phyloP scores from a whole-genome alignment of 805 yeast genomes.

The Monosporozyma yasuniensis region DNA sequence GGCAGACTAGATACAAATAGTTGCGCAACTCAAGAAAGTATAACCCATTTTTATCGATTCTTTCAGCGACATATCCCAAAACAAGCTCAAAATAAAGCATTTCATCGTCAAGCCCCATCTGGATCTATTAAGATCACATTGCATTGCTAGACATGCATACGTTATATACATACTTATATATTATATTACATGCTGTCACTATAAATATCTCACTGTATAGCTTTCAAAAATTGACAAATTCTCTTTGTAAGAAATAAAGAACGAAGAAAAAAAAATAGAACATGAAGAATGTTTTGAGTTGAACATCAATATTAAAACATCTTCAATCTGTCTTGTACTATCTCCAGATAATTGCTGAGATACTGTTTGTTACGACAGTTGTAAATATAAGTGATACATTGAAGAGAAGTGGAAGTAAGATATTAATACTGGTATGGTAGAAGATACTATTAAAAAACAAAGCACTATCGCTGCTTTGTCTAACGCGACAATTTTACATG shows the following conservation, averaged over 20 bases:
- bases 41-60: neutral
- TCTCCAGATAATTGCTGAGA: neutral
- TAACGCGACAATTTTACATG: conserved; percentile 15
- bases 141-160: too few species aligned
- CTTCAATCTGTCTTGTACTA: neutral
- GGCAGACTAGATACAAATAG: conserved; percentile 22
- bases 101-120: too few species aligned
- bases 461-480: conserved; percentile 9
- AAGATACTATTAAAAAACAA: neutral
- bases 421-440: conserved; percentile 2
- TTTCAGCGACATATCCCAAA: too few species aligned
- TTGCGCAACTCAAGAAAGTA: neutral
- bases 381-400: neutral
- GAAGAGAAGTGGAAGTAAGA: neutral
- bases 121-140: too few species aligned
- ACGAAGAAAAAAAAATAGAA: neutral
- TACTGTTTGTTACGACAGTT: neutral
- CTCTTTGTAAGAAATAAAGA: neutral
- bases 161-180: too few species aligned
- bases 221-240: neutral
- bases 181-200: too few species aligned
- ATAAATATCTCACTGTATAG: neutral
- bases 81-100: too few species aligned
- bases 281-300: neutral
- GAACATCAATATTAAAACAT: neutral